These are phyloP conservation scores for Emmonsiellopsis sp. DNA, from an alignment of 2,329 filamentous ascomycete genomes.

Conservation along the genomic window DNA sequence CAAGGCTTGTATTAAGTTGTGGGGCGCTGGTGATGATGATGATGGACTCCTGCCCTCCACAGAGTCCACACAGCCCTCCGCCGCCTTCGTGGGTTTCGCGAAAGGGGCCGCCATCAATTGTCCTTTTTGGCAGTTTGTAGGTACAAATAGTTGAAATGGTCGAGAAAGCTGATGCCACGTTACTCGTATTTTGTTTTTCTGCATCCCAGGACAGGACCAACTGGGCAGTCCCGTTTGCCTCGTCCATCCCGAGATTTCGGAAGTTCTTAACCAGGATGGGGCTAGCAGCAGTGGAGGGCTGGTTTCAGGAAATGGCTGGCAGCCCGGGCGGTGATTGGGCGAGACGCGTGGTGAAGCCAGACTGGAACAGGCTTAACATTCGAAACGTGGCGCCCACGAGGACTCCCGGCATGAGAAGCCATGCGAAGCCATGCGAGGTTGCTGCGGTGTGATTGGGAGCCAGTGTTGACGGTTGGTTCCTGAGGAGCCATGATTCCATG, in stretches of 20 bases:
- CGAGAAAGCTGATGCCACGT: no score
- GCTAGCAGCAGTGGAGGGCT: neutral
- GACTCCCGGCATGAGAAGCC: neutral
- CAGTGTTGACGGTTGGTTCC: no score
- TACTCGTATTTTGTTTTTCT: no score
- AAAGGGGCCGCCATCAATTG: no score
- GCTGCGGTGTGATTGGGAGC: neutral
- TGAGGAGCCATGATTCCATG: no score
- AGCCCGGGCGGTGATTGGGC: neutral
- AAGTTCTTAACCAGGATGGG: neutral
- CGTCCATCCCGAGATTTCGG: neutral
- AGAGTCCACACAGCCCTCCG: no score
- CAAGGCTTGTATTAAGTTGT: neutral
- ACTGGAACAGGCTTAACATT: neutral
- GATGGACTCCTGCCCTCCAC: no score
- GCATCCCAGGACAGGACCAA: no score
- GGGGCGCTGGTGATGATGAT: neutral
- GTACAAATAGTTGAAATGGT: no score
- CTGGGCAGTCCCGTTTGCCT: neutral
- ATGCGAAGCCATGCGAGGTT: neutral
- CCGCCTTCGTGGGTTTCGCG: no score
- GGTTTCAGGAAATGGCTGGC: neutral
- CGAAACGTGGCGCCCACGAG: constrained; percentile 4
- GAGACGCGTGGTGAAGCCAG: neutral
- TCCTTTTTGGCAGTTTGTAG: no score